Evolutionary conservation across 2,329 filamentous ascomycete species (phyloP).

Genomic region (Colletotrichum noveboracense): DNA sequence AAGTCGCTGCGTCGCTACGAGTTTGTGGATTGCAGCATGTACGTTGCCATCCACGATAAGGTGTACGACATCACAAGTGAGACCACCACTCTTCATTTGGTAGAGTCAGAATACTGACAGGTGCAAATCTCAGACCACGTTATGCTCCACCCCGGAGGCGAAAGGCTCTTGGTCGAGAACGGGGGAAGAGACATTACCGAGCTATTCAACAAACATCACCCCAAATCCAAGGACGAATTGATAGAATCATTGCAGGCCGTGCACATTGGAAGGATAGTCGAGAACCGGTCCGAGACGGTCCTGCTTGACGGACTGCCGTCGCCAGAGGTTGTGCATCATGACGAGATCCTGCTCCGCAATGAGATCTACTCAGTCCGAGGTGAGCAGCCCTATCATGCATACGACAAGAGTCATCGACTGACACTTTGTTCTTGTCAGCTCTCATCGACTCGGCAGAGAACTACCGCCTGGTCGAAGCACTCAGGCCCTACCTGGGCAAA

Average conservation of each 20-base stretch:
- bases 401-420: background rate
- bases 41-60: background rate
- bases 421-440: background rate
- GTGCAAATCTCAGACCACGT: background rate
- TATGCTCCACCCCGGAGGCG: conserved; percentile 19
- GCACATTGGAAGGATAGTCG: background rate
- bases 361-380: background rate
- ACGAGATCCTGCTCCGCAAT: background rate
- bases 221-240: background rate
- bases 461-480: background rate
- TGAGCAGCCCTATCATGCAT: background rate
- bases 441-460: background rate
- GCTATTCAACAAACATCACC: conserved; percentile 2
- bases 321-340: background rate
- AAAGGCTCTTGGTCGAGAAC: background rate
- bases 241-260: background rate
- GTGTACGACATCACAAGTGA: conserved; percentile 23
- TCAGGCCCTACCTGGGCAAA: background rate
- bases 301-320: background rate
- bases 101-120: background rate
- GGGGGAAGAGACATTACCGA: conserved; percentile 16
- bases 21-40: conserved; percentile 3
- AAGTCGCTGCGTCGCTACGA: background rate
- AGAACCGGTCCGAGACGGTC: background rate
- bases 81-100: background rate